Evolutionary conservation across 148 eudicot genomes (phyloP).

Genomic region (Amaranthus cruentus): DNA sequence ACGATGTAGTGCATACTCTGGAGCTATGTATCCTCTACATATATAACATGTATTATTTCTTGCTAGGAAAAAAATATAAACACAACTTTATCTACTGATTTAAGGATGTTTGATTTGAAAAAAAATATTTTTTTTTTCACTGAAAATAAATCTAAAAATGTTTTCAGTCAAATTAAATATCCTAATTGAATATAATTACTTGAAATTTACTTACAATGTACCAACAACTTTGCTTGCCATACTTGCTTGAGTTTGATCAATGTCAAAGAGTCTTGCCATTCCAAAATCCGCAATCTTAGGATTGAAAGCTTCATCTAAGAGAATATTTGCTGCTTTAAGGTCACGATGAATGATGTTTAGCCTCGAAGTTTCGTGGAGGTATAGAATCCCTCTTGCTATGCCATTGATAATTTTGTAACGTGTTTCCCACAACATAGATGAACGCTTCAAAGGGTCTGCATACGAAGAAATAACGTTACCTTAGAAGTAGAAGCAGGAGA

Average conservation of each 20-base stretch:
- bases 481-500: background rate
- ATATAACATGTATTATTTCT: too few relatives aligned
- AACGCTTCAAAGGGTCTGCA: conserved; percentile 14
- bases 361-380: conserved; percentile 34
- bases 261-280: conserved; percentile 26
- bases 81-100: too few relatives aligned
- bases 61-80: conserved; percentile 22
- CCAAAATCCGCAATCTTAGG: conserved; percentile 43
- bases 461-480: background rate
- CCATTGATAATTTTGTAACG: conserved; percentile 31
- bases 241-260: conserved; percentile 18
- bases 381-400: conserved; percentile 25
- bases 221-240: conserved; percentile 23
- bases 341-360: conserved; percentile 31
- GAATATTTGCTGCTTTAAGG: conserved; percentile 30
- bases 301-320: conserved; percentile 25
- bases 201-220: conserved; percentile 20
- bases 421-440: conserved; percentile 16
- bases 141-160: too few relatives aligned
- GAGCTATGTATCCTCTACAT: conserved; percentile 26
- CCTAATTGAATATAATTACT: background rate
- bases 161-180: background rate
- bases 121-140: too few relatives aligned
- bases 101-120: too few relatives aligned
- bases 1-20: conserved; percentile 26